phyloP scores from a whole-genome alignment of 2,329 filamentous ascomycete genomes.

The Neonectria hederae region DNA sequence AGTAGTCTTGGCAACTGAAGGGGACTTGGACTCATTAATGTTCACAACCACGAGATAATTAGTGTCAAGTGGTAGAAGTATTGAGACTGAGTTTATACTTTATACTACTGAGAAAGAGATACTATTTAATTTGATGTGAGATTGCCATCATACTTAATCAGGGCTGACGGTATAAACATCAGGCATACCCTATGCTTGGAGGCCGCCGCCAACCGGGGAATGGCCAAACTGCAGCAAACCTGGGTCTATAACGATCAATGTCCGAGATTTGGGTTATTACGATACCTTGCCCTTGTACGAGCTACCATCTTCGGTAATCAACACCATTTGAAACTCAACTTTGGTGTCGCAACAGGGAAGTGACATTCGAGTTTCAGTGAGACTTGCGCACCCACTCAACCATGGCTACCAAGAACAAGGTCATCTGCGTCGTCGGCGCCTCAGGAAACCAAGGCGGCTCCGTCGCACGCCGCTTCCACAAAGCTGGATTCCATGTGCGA shows the following conservation, averaged over 20 bases:
- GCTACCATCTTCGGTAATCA: not conserved
- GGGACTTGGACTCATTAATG: no score
- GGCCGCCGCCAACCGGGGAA: not conserved
- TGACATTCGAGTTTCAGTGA: not conserved
- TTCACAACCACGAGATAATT: no score
- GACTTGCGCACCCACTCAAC: not conserved
- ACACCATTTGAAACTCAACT: not conserved
- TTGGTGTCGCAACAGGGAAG: not conserved
- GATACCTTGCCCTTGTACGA: not conserved
- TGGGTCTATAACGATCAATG: not conserved
- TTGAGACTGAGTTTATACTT: no score
- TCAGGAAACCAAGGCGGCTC: slow-evolving; percentile 63
- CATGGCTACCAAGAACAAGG: slow-evolving; percentile 40
- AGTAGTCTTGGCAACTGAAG: no score
- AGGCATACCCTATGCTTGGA: no score
- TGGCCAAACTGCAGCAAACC: not conserved
- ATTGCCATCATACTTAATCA: no score
- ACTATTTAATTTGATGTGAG: no score
- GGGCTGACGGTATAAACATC: no score
- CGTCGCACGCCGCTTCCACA: slow-evolving; percentile 58
- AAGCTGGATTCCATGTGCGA: slow-evolving; percentile 55
- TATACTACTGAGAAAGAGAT: no score
- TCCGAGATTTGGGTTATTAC: not conserved
- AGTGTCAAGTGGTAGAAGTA: no score
- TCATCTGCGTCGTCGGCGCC: slow-evolving; percentile 58